phyloP scores from a whole-genome alignment of 306 rosid species.

The Purshia tridentata region DNA sequence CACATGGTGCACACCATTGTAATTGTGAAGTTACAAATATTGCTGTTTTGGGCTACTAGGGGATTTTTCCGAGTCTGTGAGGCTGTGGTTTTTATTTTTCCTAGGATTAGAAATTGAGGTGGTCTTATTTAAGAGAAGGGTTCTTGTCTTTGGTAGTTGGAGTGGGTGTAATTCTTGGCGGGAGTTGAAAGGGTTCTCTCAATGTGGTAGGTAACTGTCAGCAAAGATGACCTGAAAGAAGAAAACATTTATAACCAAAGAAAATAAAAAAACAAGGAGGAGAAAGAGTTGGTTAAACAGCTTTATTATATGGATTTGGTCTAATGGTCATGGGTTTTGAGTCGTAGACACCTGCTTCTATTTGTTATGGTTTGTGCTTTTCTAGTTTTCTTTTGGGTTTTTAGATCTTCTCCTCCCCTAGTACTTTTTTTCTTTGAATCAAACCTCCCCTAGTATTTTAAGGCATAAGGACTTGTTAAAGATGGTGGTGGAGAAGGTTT shows the following conservation, averaged over 20 bases:
- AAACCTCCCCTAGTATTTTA: not conserved
- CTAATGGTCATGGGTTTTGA: not conserved
- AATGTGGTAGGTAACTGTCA: conserved; percentile 35
- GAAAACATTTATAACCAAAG: not conserved
- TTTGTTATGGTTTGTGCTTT: not conserved
- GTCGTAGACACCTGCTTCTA: not conserved
- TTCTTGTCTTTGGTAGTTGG: conserved; percentile 30
- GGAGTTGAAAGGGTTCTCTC: conserved; percentile 36
- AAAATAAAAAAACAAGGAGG: not conserved
- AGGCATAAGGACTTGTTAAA: not conserved
- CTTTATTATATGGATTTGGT: conserved; percentile 22
- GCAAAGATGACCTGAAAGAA: not conserved
- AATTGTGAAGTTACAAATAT: no score
- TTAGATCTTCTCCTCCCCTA: not conserved
- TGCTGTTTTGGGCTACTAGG: no score
- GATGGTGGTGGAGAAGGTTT: not conserved
- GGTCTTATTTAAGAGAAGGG: conserved; percentile 10
- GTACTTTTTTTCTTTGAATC: no score
- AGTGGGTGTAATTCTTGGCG: conserved; percentile 26
- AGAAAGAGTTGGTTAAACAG: conserved; percentile 37
- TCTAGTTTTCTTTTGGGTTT: not conserved
- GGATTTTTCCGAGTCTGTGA: not conserved
- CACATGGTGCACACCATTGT: conserved; percentile 16
- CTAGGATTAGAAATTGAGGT: not conserved
- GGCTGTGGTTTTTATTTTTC: not conserved